These are phyloP conservation scores for Penicillium sclerotigenum DNA, from an alignment of 2,329 filamentous ascomycete genomes.

Conservation along the genomic window DNA sequence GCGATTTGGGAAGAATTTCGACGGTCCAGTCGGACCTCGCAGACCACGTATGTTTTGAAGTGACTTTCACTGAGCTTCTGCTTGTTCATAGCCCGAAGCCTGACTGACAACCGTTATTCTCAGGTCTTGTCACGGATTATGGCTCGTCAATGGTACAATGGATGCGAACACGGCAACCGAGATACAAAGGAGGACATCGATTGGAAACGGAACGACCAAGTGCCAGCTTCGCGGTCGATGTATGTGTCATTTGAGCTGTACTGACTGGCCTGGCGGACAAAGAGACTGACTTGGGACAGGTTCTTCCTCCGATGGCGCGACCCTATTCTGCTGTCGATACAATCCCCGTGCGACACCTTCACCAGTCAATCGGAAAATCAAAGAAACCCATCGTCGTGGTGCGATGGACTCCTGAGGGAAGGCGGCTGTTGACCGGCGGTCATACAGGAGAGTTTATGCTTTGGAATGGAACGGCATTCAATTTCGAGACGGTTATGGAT, in stretches of 20 bases:
- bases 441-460: constrained; percentile 97
- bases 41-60: constrained; percentile 38
- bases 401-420: constrained; percentile 93
- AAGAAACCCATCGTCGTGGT: constrained; percentile 97
- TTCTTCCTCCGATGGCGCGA: constrained; percentile 79
- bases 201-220: constrained; percentile 82
- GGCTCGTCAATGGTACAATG: constrained; percentile 85
- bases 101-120: constrained; percentile 15
- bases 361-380: constrained; percentile 97
- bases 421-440: constrained; percentile 84
- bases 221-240: constrained; percentile 84
- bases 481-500: constrained; percentile 99
- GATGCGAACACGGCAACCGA: constrained; percentile 77
- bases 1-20: constrained; percentile 32
- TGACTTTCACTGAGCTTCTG: background rate
- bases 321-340: constrained; percentile 74
- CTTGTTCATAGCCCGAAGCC: background rate
- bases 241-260: constrained; percentile 39
- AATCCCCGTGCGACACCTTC: constrained; percentile 89
- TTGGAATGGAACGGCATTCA: constrained; percentile 98
- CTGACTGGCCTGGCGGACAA: background rate
- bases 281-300: constrained; percentile 50
- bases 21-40: constrained; percentile 38
- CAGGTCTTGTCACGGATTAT: constrained; percentile 90
- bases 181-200: constrained; percentile 67